These are phyloP conservation scores for Eimeria maxima DNA, from an alignment of 169 alveolate genomes.

Conservation along the genomic window DNA sequence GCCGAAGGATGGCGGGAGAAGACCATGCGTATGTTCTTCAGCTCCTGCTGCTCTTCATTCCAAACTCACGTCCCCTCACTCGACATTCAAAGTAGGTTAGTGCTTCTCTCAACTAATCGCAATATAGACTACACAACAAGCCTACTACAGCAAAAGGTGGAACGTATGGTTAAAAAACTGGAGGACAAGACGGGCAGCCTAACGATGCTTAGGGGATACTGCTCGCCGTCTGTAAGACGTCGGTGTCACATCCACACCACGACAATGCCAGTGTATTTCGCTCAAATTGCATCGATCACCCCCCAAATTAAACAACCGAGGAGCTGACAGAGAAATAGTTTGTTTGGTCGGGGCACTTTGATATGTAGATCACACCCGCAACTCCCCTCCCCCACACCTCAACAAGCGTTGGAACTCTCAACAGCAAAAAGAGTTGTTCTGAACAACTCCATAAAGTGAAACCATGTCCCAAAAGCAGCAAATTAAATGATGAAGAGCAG, in stretches of 20 bases:
- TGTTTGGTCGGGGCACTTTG: not conserved
- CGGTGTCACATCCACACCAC: too few species aligned
- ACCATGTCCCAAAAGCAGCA: not conserved
- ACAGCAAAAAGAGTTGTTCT: not conserved
- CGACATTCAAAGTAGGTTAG: too few species aligned
- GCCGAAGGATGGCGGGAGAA: conserved; percentile 75
- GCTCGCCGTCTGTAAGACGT: too few species aligned
- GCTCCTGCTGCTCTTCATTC: not conserved
- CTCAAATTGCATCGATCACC: too few species aligned
- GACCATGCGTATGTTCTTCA: conserved; percentile 35
- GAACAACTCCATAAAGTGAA: not conserved
- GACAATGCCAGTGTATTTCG: too few species aligned
- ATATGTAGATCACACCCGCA: too few species aligned
- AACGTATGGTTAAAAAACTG: too few species aligned
- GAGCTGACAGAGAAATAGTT: not conserved
- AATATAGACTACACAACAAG: too few species aligned
- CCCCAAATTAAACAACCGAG: not conserved
- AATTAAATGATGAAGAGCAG: not conserved
- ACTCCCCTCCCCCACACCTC: not conserved
- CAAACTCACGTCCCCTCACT: not conserved
- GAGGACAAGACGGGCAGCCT: too few species aligned
- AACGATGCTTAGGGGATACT: too few species aligned
- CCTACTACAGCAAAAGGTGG: too few species aligned
- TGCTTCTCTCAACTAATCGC: too few species aligned
- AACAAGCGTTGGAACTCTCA: not conserved